Base-by-base conservation (phyloP, 140 eudicot species). In the Bidens hawaiensis region DNA sequence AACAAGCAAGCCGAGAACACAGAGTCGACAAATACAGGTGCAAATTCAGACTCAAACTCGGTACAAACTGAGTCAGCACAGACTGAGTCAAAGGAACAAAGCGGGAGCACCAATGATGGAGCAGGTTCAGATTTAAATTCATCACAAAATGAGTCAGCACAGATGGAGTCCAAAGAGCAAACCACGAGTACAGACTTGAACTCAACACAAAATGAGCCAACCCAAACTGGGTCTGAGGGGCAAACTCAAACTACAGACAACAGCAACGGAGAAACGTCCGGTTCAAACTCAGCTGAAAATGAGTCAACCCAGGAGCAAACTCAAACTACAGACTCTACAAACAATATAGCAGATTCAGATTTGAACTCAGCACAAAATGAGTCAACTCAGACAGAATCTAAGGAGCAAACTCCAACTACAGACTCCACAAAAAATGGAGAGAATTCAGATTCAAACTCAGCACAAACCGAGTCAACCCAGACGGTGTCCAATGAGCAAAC, bases 391-490 rank as follows among this genome's bases (percentile, higher is more conserved):
- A 31, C 50, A 3, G 70, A 52, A 30, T 45, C 69, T 24, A 60
- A 40, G 42, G 64, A 26, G 50, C 48, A 74, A 66, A 66, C 55
- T 1, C 28, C n/a, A 31, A 66, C 45, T 23, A 57, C 68, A 22
- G 76, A 67, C 12, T 19, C 19, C 42, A 48, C 78, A 8, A 17
- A 45, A 26, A 36, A 47, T 43, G 79, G 60, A 75, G 14, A 50
- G 60, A 77, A 68, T 62, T 43, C 83, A 60, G 75, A 87, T 36
- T 68, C 81, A 31, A 34, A 76, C 79, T 60, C 80, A 33, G 58
- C 38, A 5, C 67, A 73, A 56, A 73, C 16, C 11, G 78, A 73
- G 72, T 33, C 78, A 23, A 64, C 45, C 7, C 72, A 65, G 45
- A 23, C 54, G 4, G 72, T 55, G 40, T 31, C 67, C 25, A 73